Conservation (phyloP, 495 filamentous ascomycete species). For the Evansstolkia leycettana region DNA sequence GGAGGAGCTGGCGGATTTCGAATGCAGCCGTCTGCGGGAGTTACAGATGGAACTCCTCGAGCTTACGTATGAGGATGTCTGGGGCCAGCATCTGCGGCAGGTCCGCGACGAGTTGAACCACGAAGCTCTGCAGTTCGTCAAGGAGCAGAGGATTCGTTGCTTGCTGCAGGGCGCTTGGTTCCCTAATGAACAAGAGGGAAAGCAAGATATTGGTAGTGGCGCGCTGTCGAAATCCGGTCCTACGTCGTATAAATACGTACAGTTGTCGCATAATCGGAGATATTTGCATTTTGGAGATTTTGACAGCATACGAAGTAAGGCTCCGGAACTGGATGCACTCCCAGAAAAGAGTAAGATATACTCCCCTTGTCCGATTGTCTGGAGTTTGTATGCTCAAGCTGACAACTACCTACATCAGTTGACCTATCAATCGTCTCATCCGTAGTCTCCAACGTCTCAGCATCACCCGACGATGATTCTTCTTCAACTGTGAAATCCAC, state of each 20-base stretch:
- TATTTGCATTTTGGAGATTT: constrained; percentile 92
- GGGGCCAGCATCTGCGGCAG: constrained; percentile 81
- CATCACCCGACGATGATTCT: constrained; percentile 34
- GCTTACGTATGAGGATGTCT: constrained; percentile 82
- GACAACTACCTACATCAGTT: constrained; percentile 32
- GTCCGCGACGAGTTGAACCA: constrained; percentile 88
- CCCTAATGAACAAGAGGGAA: constrained; percentile 37
- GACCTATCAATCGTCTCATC: constrained; percentile 84
- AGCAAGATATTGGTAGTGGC: constrained; percentile 20
- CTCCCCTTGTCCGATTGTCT: not conserved
- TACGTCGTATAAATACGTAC: constrained; percentile 64
- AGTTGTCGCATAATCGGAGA: constrained; percentile 81
- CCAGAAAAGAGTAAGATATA: constrained; percentile 53
- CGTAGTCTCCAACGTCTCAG: constrained; percentile 84
- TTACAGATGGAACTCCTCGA: constrained; percentile 94
- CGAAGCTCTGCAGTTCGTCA: constrained; percentile 89
- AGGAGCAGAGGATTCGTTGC: constrained; percentile 91
- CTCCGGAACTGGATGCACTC: constrained; percentile 63
- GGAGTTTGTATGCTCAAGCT: not conserved
- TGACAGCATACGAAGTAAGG: constrained; percentile 43
- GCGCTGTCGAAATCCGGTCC: constrained; percentile 25
- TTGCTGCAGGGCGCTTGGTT: constrained; percentile 89
- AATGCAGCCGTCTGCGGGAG: constrained; percentile 61
- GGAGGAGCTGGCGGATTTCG: constrained; percentile 75
- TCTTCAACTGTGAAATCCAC: constrained; percentile 43